Conservation (phyloP, 768 basidiomycete species). For the Hericium rajendrae region DNA sequence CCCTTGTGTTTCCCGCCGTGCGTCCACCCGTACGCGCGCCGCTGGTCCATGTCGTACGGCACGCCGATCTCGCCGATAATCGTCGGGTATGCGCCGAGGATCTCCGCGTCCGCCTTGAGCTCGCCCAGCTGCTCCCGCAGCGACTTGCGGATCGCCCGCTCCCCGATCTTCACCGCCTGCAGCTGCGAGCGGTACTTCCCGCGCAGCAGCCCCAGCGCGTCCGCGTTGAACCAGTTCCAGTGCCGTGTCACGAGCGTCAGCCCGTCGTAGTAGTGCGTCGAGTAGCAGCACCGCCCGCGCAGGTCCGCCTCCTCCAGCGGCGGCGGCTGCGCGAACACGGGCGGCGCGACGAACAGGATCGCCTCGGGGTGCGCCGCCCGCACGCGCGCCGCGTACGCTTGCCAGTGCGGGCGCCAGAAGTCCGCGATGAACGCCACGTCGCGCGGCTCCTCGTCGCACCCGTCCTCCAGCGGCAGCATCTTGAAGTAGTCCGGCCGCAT, state of each 20-base stretch:
- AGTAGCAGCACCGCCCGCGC: conserved; percentile 61
- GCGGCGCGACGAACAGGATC: conserved; percentile 86
- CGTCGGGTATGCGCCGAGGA: conserved; percentile 70
- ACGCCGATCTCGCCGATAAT: conserved; percentile 94
- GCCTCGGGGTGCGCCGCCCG: conserved; percentile 66
- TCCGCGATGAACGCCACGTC: conserved; percentile 63
- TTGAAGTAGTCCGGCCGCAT: conserved; percentile 73
- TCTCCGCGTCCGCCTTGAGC: conserved; percentile 62
- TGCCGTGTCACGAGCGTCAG: conserved; percentile 87
- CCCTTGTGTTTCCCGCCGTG: conserved; percentile 59
- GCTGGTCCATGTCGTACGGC: conserved; percentile 89
- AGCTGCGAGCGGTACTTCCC: conserved; percentile 65
- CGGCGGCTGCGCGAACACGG: conserved; percentile 82
- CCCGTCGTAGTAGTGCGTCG: conserved; percentile 91
- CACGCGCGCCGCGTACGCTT: conserved; percentile 45
- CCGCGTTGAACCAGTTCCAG: conserved; percentile 94
- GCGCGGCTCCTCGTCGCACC: conserved; percentile 20
- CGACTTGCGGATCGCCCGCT: conserved; percentile 67
- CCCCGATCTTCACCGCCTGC: conserved; percentile 73
- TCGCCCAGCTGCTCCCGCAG: conserved; percentile 77
- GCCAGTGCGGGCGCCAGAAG: conserved; percentile 72
- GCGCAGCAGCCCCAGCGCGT: conserved; percentile 85
- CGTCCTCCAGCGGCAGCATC: conserved; percentile 25
- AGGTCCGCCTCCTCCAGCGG: conserved; percentile 41
- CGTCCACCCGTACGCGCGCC: conserved; percentile 74